Conservation (phyloP, 2,329 filamentous ascomycete genomes). For the Colletotrichum somersetense region DNA sequence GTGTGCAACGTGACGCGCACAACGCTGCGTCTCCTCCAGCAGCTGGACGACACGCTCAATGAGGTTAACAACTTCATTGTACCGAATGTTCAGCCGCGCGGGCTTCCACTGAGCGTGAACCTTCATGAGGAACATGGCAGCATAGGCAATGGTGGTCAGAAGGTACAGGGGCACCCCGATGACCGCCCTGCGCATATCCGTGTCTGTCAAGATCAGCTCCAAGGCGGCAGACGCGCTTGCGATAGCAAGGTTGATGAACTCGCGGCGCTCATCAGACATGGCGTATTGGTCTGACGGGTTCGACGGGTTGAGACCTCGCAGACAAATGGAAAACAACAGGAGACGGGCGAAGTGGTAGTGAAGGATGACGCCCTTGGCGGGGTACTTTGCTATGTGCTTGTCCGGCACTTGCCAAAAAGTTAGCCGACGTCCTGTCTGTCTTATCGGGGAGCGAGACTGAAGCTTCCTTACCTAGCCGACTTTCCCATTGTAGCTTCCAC, state of each 20-base stretch:
- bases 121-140: constrained; percentile 51
- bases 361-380: constrained; percentile 61
- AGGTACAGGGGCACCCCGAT: constrained; percentile 51
- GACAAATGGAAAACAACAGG: constrained; percentile 62
- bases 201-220: constrained; percentile 48
- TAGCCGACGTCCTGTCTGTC: neutral
- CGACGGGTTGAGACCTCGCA: constrained; percentile 51
- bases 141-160: constrained; percentile 50
- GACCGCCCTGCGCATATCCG: constrained; percentile 49
- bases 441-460: constrained; percentile 34
- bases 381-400: constrained; percentile 61
- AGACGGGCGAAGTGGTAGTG: constrained; percentile 65
- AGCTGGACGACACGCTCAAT: constrained; percentile 47
- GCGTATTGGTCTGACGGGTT: constrained; percentile 51
- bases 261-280: constrained; percentile 59
- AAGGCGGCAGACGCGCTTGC: constrained; percentile 50
- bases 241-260: constrained; percentile 58
- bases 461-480: constrained; percentile 48
- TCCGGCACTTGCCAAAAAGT: constrained; percentile 53
- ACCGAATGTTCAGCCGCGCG: constrained; percentile 46
- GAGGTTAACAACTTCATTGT: constrained; percentile 49
- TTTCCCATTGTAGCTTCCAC: constrained; percentile 55
- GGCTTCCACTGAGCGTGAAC: constrained; percentile 49
- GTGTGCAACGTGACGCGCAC: constrained; percentile 48
- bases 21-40: constrained; percentile 46